Conservation (phyloP, 208 protist genomes). For the Crithidia acanthocephali region DNA sequence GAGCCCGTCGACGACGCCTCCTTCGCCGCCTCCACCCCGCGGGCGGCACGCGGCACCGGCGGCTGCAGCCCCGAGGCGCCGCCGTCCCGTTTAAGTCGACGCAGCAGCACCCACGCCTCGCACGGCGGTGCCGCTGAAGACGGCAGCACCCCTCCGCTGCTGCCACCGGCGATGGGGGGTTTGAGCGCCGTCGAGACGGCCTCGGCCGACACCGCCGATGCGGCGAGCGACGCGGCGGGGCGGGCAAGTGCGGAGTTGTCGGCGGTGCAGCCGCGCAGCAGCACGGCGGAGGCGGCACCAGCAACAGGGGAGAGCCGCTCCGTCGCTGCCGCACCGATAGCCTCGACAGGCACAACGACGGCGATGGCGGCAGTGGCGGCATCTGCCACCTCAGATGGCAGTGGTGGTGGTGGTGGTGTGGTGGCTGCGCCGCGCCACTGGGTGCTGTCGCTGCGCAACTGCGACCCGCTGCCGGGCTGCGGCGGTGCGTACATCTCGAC, state of each 20-base stretch:
- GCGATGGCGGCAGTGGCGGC: background rate
- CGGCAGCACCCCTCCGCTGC: background rate
- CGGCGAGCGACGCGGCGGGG: background rate
- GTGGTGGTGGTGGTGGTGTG: too few relatives aligned
- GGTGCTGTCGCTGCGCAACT: conserved; percentile 72
- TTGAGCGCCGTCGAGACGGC: background rate
- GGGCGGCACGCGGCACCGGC: background rate
- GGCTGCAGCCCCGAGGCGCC: background rate
- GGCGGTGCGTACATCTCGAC: conserved; percentile 58
- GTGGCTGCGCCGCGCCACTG: conserved; percentile 27
- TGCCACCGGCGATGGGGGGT: background rate
- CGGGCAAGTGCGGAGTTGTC: background rate
- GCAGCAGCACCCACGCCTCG: conserved; percentile 11
- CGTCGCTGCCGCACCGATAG: background rate
- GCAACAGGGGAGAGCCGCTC: background rate
- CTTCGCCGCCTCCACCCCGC: background rate
- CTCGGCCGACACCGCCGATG: background rate
- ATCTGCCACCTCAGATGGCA: background rate
- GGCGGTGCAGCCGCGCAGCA: background rate
- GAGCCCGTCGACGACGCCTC: background rate
- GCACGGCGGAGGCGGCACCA: background rate
- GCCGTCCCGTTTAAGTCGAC: background rate
- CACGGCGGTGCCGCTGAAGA: background rate
- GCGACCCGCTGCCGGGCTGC: conserved; percentile 47
- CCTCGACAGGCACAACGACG: background rate